phyloP scores from a whole-genome alignment of 345 rosid species.

The Sapria himalayana region DNA sequence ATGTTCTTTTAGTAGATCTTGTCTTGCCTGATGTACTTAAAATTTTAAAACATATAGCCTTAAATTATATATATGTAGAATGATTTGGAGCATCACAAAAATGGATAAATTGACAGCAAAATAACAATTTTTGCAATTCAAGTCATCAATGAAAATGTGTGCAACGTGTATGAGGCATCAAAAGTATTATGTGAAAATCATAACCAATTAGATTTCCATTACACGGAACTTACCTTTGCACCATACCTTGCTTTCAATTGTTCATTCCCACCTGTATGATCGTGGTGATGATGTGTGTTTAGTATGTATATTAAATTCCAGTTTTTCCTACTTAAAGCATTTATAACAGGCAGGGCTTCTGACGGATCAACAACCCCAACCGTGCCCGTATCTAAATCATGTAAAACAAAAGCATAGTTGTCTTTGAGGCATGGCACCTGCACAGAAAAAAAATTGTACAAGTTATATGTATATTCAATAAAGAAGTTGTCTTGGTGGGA shows the following conservation, averaged over 20 bases:
- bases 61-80: too few species aligned
- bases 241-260: conserved; percentile 94
- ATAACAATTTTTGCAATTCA: too few species aligned
- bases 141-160: too few species aligned
- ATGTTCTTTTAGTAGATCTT: too few species aligned
- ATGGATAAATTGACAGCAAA: too few species aligned
- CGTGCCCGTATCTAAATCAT: conserved; percentile 86
- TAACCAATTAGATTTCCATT: too few species aligned
- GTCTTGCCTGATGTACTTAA: too few species aligned
- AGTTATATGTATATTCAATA: background rate
- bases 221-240: conserved; percentile 98
- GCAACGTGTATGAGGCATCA: too few species aligned
- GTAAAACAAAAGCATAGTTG: conserved; percentile 82
- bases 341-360: conserved; percentile 69
- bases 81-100: too few species aligned
- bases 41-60: too few species aligned
- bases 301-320: conserved; percentile 76
- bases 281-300: conserved; percentile 88
- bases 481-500: too few species aligned
- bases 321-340: conserved; percentile 63
- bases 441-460: conserved; percentile 4
- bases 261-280: conserved; percentile 75
- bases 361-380: conserved; percentile 99
- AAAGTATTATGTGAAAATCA: too few species aligned
- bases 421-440: conserved; percentile 89